These are phyloP conservation scores for Asterionellopsis glacialis DNA, from an alignment of 108 stramenopile genomes.

Conservation along the genomic window DNA sequence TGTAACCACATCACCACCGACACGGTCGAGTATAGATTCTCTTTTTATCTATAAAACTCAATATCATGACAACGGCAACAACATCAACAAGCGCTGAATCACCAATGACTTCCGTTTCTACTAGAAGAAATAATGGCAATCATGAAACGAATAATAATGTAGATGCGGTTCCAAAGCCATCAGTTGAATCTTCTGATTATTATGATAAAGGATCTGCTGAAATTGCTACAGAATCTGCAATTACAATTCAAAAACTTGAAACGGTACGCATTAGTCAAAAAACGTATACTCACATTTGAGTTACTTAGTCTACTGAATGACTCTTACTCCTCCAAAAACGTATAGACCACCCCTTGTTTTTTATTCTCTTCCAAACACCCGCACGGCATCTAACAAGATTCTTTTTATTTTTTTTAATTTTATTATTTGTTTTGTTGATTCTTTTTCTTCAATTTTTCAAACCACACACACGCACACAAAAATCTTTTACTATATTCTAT, in stretches of 20 bases:
- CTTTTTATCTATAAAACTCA: too few relatives aligned
- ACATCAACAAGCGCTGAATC: too few relatives aligned
- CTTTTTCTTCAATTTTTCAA: constrained; percentile 6
- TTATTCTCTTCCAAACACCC: neutral
- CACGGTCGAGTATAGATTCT: too few relatives aligned
- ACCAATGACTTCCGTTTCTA: too few relatives aligned
- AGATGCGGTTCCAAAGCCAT: neutral
- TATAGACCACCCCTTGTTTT: neutral
- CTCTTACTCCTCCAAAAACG: neutral
- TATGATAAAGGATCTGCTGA: constrained; percentile 67
- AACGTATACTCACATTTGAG: neutral
- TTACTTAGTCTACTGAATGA: neutral
- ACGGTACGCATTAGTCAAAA: constrained; percentile 35
- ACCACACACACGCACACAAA: too few relatives aligned
- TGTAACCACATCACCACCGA: too few relatives aligned
- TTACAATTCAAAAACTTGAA: constrained; percentile 66
- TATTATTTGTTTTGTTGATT: constrained; percentile 7
- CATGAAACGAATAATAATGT: too few relatives aligned
- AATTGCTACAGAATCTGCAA: constrained; percentile 47
- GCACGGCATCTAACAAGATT: neutral
- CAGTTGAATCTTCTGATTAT: constrained; percentile 13
- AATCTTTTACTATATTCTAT: too few relatives aligned
- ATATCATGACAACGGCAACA: too few relatives aligned
- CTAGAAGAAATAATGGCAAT: too few relatives aligned
- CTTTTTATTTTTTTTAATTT: constrained; percentile 2